Base-by-base conservation (phyloP, 176 grass and related monocot species). In the Miscanthus lutarioriparius region DNA sequence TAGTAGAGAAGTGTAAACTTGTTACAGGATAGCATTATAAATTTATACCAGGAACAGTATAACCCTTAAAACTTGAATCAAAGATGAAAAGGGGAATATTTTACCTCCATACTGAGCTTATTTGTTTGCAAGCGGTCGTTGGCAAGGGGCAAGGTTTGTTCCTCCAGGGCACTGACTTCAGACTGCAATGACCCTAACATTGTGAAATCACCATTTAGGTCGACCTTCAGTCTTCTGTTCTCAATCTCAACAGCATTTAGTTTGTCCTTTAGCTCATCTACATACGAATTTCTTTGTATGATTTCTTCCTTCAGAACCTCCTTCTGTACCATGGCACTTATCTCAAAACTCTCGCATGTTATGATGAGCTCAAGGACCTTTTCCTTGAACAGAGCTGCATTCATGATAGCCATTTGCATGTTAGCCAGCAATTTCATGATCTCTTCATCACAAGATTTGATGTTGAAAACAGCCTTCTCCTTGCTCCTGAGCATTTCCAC, bases 291-390 rank as follows among this genome's bases (percentile, higher is more conserved):
- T 47, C 89, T 92, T 80, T 47, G 80, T 79, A 71, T 93, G 76
- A 95, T 90, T 77, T 99, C 93, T 84, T 99, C 93, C 74, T 95
- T 91, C 51, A 98, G 78, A 41, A 94, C 93, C 81, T 95, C 88
- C 78, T 81, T 96, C 51, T 96, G 91, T 51, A 94, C 85, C 93
- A 94, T 91, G 4, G 77, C 78, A 81, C 89, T 90, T 79, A 93
- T 96, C 86, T 96, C 92, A 79, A 96, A 94, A 74, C 86, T 92
- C 81, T 99, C 93, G 6, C 96, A 99, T 56, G 86, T 85, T 81
- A 90, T 85, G 5, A 87, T 91, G 76, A 95, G 87, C 35, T 99
- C 93, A 70, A 92, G 54, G 27, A 99, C 86, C 75, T 96, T 94
- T 70, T 94, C 93, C 82, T 92, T 92, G 81, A 95, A 95, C 25